Percentiles rank a stretch among this genome's conserved stretches.
These are phyloP conservation scores for Mucor plumbeus DNA, from an alignment of 371 early-diverging fungal genomes.

Conservation along the genomic window DNA sequence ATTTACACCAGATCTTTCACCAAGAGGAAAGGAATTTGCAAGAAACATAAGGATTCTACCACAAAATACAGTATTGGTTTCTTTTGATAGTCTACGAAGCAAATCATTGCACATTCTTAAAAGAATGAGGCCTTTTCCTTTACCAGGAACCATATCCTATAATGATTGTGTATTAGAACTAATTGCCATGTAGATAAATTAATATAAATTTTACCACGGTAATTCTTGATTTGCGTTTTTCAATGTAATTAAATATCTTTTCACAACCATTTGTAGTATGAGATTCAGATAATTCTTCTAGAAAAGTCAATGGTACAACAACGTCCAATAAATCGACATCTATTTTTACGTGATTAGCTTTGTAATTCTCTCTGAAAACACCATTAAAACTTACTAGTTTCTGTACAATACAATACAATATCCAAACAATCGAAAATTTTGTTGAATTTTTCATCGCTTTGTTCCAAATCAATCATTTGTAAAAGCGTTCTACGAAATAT, in stretches of 20 bases:
- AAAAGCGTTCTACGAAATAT: constrained; percentile 38
- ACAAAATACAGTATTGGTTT: constrained; percentile 78
- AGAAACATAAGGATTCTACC: constrained; percentile 85
- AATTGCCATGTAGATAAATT: neutral
- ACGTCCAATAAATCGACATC: constrained; percentile 46
- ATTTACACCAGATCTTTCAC: constrained; percentile 86
- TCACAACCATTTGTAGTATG: constrained; percentile 67
- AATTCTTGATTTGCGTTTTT: constrained; percentile 56
- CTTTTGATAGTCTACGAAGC: constrained; percentile 78
- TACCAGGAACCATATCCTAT: constrained; percentile 71
- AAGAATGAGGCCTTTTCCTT: constrained; percentile 82
- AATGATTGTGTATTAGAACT: neutral
- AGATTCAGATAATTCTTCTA: constrained; percentile 73
- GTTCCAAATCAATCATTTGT: constrained; percentile 35
- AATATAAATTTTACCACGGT: constrained; percentile 52
- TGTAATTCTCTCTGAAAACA: neutral
- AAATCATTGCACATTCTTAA: constrained; percentile 86
- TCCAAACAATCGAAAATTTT: constrained; percentile 44
- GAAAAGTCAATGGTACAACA: constrained; percentile 53
- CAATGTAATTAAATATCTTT: constrained; percentile 69
- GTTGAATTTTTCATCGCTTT: constrained; percentile 28
- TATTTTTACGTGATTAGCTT: neutral
- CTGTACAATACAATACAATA: constrained; percentile 40
- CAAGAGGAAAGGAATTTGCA: constrained; percentile 78
- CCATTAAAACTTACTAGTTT: constrained; percentile 29